Percentiles rank a stretch among this genome's conserved stretches.
Evolutionary conservation across 192 early-diverging fungal genomes (phyloP).

Genomic region (Coemansia sp.): DNA sequence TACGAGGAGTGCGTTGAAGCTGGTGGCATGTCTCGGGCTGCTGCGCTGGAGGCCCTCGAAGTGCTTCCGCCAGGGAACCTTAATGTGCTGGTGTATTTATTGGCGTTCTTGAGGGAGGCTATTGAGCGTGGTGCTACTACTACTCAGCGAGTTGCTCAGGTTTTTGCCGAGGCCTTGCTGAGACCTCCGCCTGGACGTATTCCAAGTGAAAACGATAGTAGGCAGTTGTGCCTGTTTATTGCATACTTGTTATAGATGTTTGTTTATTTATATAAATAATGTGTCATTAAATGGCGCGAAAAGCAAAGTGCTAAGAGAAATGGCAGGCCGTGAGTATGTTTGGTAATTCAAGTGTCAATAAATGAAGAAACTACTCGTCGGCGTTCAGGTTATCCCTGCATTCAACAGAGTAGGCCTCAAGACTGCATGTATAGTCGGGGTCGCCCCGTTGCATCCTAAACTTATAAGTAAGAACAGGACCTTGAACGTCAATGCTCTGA

Average conservation of each 20-base stretch:
- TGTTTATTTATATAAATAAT: background rate
- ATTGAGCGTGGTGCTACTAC: constrained; percentile 44
- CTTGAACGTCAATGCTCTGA: no score
- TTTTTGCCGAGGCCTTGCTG: constrained; percentile 38
- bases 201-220: background rate
- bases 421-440: no score
- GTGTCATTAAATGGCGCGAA: background rate
- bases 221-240: constrained; percentile 12
- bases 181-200: constrained; percentile 16
- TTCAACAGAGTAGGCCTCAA: no score
- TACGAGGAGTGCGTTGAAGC: constrained; percentile 69
- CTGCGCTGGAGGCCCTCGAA: constrained; percentile 60
- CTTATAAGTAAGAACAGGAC: no score
- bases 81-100: constrained; percentile 80
- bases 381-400: no score
- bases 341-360: no score
- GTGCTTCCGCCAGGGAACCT: constrained; percentile 68
- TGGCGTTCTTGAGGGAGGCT: constrained; percentile 74
- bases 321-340: background rate
- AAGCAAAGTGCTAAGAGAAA: background rate
- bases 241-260: constrained; percentile 18
- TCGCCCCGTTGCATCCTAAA: no score
- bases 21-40: constrained; percentile 49
- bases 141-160: constrained; percentile 31
- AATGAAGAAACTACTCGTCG: no score